These are phyloP conservation scores for Brassica hybrid DNA, from an alignment of 441 rosid genomes.

Conservation along the genomic window DNA sequence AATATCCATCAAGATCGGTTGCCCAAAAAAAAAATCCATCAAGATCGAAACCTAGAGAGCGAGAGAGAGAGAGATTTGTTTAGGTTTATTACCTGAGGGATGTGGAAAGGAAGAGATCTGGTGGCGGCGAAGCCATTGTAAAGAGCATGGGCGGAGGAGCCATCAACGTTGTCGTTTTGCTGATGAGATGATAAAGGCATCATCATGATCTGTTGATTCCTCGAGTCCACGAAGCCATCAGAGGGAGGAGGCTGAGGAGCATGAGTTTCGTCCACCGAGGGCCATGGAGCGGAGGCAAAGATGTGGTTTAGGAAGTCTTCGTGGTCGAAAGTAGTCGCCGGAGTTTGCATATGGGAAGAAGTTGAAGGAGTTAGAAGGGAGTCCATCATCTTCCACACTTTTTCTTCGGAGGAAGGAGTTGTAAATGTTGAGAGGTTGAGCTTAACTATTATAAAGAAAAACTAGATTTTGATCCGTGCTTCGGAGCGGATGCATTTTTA, in stretches of 20 bases:
- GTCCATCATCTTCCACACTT: conserved; percentile 31
- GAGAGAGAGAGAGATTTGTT: background rate
- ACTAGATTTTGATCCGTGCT: no score
- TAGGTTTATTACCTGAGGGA: conserved; percentile 49
- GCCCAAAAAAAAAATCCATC: background rate
- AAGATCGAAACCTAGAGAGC: background rate
- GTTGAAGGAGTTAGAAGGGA: conserved; percentile 41
- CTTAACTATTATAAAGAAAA: conserved; percentile 16
- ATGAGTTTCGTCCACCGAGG: conserved; percentile 42
- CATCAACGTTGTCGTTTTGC: conserved; percentile 50
- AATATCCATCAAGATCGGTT: background rate
- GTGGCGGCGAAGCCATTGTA: conserved; percentile 53
- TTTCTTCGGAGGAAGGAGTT: conserved; percentile 17
- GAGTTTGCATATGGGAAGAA: conserved; percentile 42
- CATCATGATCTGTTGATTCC: conserved; percentile 53
- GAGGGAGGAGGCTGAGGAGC: conserved; percentile 26
- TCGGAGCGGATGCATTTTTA: no score
- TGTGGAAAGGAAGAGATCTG: conserved; percentile 69
- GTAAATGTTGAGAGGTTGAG: conserved; percentile 29
- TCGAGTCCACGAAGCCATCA: conserved; percentile 26
- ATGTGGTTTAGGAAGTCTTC: conserved; percentile 52
- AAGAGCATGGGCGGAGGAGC: conserved; percentile 53
- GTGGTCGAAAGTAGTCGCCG: conserved; percentile 39
- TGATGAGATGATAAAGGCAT: conserved; percentile 44
- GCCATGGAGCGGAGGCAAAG: conserved; percentile 43